These are phyloP conservation scores for Dothidotthia symphoricarpi DNA, from an alignment of 2,329 filamentous ascomycete genomes.

Conservation along the genomic window DNA sequence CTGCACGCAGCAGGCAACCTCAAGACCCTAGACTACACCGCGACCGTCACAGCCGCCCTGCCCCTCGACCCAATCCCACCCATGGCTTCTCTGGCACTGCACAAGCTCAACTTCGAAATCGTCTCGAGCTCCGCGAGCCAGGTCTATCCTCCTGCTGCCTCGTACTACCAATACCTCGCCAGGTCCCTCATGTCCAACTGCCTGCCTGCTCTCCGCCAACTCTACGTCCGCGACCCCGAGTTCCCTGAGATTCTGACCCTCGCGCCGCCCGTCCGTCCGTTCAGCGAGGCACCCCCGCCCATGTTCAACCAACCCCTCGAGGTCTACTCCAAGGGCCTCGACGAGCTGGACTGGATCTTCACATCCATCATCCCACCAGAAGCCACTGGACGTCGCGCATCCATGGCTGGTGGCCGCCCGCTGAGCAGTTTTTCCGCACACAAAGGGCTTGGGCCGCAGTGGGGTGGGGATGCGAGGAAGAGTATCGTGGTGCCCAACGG, in stretches of 20 bases:
- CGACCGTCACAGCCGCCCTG: slow-evolving; percentile 58
- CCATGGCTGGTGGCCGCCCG: slow-evolving; percentile 44
- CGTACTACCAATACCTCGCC: slow-evolving; percentile 83
- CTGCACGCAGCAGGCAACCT: slow-evolving; percentile 59
- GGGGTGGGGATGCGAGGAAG: slow-evolving; percentile 60
- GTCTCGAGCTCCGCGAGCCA: slow-evolving; percentile 60
- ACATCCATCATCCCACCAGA: slow-evolving; percentile 57
- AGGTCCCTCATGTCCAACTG: slow-evolving; percentile 74
- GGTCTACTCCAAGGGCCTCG: slow-evolving; percentile 65
- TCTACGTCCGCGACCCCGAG: slow-evolving; percentile 82
- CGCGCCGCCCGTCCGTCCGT: slow-evolving; percentile 61
- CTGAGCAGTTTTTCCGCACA: slow-evolving; percentile 47
- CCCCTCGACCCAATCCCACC: slow-evolving; percentile 59
- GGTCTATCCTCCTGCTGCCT: slow-evolving; percentile 51
- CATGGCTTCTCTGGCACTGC: slow-evolving; percentile 66
- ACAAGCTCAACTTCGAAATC: slow-evolving; percentile 80
- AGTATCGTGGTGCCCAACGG: slow-evolving; percentile 66
- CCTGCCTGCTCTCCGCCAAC: slow-evolving; percentile 68
- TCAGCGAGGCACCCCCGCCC: slow-evolving; percentile 44
- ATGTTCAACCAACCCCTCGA: slow-evolving; percentile 58
- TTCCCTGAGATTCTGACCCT: slow-evolving; percentile 80
- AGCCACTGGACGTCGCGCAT: slow-evolving; percentile 44
- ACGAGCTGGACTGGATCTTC: slow-evolving; percentile 68
- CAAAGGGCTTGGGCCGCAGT: slow-evolving; percentile 53
- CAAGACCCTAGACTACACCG: slow-evolving; percentile 57